Conservation (phyloP, 2,329 filamentous ascomycete genomes). For the Camillea tinctor region DNA sequence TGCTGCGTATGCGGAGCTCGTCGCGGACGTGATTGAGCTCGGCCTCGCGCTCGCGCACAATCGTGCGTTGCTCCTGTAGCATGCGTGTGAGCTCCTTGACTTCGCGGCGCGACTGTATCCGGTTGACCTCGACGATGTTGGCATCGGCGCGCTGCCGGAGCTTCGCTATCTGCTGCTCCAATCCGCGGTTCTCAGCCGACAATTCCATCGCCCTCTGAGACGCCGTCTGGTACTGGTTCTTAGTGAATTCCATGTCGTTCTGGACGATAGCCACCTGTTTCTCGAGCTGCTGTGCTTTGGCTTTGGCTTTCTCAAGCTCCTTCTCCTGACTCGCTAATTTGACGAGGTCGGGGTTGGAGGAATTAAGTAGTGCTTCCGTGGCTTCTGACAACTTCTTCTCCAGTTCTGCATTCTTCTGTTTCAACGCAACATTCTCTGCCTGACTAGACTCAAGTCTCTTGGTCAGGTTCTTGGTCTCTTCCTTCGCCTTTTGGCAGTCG, state of each 20-base stretch:
- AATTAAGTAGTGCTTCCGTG: conserved; percentile 34
- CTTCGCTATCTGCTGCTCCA: conserved; percentile 42
- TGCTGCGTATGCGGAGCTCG: conserved; percentile 49
- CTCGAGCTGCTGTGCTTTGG: conserved; percentile 39
- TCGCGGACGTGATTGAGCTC: conserved; percentile 49
- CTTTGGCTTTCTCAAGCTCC: conserved; percentile 39
- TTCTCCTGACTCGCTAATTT: conserved; percentile 42
- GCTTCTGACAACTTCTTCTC: conserved; percentile 38
- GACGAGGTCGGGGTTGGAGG: conserved; percentile 37
- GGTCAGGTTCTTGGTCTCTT: conserved; percentile 36
- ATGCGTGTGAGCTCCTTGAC: conserved; percentile 36
- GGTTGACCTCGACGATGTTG: conserved; percentile 47
- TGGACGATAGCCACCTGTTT: conserved; percentile 37
- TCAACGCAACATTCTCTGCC: conserved; percentile 38
- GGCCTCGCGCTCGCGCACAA: conserved; percentile 49
- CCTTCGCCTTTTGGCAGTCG: conserved; percentile 39
- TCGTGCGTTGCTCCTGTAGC: conserved; percentile 41
- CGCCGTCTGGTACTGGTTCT: conserved; percentile 58
- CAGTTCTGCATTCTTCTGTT: conserved; percentile 36
- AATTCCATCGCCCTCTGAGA: conserved; percentile 48
- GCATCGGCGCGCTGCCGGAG: conserved; percentile 43
- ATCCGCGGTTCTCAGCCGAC: conserved; percentile 44
- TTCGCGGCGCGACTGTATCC: conserved; percentile 42
- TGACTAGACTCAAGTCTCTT: conserved; percentile 38
- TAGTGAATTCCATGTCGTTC: conserved; percentile 55